Evolutionary conservation across 345 rosid species (phyloP).

Genomic region (Leavenworthia alabamica): DNA sequence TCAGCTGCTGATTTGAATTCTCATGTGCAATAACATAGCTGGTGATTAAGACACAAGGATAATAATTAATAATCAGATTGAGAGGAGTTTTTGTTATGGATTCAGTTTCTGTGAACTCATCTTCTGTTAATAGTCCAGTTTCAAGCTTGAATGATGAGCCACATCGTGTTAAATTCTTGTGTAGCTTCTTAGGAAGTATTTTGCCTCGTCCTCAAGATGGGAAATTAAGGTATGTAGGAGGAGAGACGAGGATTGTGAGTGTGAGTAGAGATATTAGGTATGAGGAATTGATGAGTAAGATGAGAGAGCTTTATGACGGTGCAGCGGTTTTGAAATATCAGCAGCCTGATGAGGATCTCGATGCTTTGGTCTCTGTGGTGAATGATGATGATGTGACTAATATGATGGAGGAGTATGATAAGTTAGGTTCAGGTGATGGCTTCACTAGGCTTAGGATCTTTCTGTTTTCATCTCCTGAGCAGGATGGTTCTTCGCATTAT

Average conservation of each 20-base stretch:
- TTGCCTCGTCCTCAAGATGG: constrained; percentile 98
- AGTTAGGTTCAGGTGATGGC: constrained; percentile 81
- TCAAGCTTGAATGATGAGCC: constrained; percentile 58
- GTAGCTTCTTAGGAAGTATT: constrained; percentile 89
- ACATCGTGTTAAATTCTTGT: constrained; percentile 70
- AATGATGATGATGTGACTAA: constrained; percentile 89
- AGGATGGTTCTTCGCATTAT: constrained; percentile 48
- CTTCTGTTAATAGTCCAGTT: constrained; percentile 33
- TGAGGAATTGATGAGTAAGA: constrained; percentile 74
- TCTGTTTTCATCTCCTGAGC: constrained; percentile 64
- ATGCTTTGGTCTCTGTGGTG: constrained; percentile 90
- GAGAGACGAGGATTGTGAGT: constrained; percentile 86
- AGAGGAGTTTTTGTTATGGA: constrained; percentile 39
- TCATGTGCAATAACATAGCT: constrained; percentile 50
- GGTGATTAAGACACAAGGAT: constrained; percentile 25
- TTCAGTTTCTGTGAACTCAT: constrained; percentile 36
- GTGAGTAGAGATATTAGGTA: constrained; percentile 59
- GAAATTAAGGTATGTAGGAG: constrained; percentile 85
- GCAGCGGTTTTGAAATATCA: constrained; percentile 77
- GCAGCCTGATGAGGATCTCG: constrained; percentile 99
- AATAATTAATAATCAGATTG: constrained; percentile 11
- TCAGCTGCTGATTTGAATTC: constrained; percentile 29
- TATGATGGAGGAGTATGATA: constrained; percentile 99
- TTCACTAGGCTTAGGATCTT: constrained; percentile 94
- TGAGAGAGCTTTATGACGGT: constrained; percentile 83